A percentile compares a stretch with the other conserved stretches of the same genome.
phyloP scores from a whole-genome alignment of 176 grass and related monocot genomes.

The Aegilops umbellulata region DNA sequence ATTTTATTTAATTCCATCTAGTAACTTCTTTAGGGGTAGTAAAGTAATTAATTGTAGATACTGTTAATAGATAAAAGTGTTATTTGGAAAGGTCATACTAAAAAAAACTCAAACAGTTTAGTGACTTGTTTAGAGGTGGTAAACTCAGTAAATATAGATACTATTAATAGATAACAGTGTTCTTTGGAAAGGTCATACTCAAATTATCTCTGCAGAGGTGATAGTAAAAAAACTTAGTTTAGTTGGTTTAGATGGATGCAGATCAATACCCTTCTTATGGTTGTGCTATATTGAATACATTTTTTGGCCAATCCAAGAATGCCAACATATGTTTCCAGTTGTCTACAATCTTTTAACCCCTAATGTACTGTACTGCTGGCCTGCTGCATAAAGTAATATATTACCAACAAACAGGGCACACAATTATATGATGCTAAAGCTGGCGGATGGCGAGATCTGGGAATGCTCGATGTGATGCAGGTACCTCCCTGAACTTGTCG shows the following conservation, averaged over 20 bases:
- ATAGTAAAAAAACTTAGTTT: background rate
- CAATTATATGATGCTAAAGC: slow-evolving; percentile 98
- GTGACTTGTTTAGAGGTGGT: slow-evolving; percentile 17
- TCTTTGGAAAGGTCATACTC: background rate
- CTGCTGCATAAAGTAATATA: slow-evolving; percentile 12
- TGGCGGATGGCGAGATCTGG: slow-evolving; percentile 91
- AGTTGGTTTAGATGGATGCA: slow-evolving; percentile 19
- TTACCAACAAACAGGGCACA: slow-evolving; percentile 55
- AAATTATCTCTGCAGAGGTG: slow-evolving; percentile 14
- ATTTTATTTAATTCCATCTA: slow-evolving; percentile 11
- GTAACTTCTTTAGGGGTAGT: slow-evolving; percentile 4
- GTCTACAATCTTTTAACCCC: background rate
- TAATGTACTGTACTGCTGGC: background rate
- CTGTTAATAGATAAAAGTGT: background rate
- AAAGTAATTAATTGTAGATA: slow-evolving; percentile 6
- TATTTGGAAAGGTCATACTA: background rate
- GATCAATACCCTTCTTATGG: background rate
- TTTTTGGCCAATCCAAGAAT: background rate
- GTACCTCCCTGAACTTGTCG: slow-evolving; percentile 37
- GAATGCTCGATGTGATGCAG: slow-evolving; percentile 99
- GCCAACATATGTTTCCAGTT: slow-evolving; percentile 25
- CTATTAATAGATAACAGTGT: slow-evolving; percentile 7
- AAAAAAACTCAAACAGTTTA: background rate
- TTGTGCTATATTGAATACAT: background rate
- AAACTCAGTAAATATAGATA: slow-evolving; percentile 5